Evolutionary conservation across 345 rosid genomes (phyloP).

Genomic region (Citrus unshiu): DNA sequence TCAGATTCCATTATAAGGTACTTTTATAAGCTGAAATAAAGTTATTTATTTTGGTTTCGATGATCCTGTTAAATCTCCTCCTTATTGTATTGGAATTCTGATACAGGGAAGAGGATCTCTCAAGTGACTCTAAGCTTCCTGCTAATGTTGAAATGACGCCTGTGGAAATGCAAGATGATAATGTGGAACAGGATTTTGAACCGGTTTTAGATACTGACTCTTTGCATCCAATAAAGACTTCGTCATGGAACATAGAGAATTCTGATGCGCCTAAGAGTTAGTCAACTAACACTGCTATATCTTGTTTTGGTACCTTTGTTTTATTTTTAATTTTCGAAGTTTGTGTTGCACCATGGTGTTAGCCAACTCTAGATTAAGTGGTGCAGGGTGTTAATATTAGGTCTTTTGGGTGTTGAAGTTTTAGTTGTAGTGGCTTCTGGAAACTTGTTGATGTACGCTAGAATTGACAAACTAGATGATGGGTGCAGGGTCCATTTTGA

Average conservation of each 20-base stretch:
- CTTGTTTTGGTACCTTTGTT: conserved; percentile 8
- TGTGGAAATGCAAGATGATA: conserved; percentile 29
- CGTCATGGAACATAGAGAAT: conserved; percentile 57
- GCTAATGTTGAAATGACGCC: conserved; percentile 38
- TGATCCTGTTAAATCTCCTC: conserved; percentile 16
- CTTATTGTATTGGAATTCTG: conserved; percentile 14
- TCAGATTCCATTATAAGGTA: conserved; percentile 53
- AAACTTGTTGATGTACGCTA: neutral
- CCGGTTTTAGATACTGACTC: conserved; percentile 26
- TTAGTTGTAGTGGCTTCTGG: neutral
- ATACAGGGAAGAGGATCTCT: conserved; percentile 46
- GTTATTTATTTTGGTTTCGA: conserved; percentile 11
- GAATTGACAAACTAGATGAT: neutral
- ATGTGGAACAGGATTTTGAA: conserved; percentile 26
- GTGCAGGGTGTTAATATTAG: neutral
- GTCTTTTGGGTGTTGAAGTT: neutral
- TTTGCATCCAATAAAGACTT: conserved; percentile 35
- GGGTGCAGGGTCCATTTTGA: neutral
- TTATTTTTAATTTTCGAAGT: neutral
- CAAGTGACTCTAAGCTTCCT: conserved; percentile 33
- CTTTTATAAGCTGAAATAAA: conserved; percentile 6
- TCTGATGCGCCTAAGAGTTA: conserved; percentile 73
- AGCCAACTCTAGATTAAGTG: neutral
- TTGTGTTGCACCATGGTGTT: neutral
- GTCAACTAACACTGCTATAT: conserved; percentile 21